phyloP scores from a whole-genome alignment of 441 rosid species.

The Mallotus repandus region DNA sequence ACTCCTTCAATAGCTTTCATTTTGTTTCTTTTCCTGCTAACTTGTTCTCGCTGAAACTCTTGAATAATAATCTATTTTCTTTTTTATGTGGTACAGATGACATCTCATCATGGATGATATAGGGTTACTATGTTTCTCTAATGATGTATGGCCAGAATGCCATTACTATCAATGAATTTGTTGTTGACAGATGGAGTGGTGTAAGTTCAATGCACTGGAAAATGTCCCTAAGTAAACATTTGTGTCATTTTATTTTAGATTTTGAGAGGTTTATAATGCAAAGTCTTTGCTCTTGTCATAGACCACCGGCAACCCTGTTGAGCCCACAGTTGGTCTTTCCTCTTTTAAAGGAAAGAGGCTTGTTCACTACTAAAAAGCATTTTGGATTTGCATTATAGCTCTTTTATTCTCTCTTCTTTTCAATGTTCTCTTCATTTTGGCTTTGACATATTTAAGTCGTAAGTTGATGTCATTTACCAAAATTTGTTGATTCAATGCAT shows the following conservation, averaged over 20 bases:
- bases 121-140: conserved; percentile 82
- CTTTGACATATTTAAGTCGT: conserved; percentile 56
- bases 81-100: conserved; percentile 42
- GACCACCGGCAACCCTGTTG: conserved; percentile 3
- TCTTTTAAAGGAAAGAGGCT: conserved; percentile 49
- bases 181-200: conserved; percentile 67
- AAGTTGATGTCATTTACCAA: conserved; percentile 20
- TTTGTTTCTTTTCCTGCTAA: no score
- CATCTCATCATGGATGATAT: conserved; percentile 65
- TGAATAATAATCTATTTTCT: no score
- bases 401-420: conserved; percentile 52
- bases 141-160: conserved; percentile 95
- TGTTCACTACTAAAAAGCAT: conserved; percentile 51
- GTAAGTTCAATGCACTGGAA: no score
- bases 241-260: no score
- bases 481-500: no score
- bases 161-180: conserved; percentile 77
- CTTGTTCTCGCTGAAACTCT: no score
- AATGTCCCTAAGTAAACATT: no score
- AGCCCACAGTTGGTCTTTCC: conserved; percentile 50
- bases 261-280: no score
- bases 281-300: no score
- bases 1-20: no score
- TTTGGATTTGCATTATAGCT: conserved; percentile 56
- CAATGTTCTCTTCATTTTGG: conserved; percentile 47